Evolutionary conservation across 2,329 filamentous ascomycete species (phyloP).

Genomic region (Cryoendolithus antarcticus): DNA sequence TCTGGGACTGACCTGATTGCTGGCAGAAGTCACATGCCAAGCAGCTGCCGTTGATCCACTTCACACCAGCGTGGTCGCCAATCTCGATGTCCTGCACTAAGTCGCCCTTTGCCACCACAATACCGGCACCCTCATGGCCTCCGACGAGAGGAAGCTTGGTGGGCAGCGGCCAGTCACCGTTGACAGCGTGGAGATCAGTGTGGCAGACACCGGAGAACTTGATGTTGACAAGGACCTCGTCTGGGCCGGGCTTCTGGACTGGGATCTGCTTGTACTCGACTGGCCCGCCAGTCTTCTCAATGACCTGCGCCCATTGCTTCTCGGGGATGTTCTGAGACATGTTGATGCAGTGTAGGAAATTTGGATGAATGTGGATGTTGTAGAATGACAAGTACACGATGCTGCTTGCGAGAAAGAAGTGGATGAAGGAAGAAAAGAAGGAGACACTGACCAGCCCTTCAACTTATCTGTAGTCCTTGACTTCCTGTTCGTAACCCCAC

Average conservation of each 20-base stretch:
- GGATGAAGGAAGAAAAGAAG: neutral
- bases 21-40: conserved; percentile 74
- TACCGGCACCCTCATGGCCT: conserved; percentile 65
- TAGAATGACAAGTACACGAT: neutral
- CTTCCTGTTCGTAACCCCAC: conserved; percentile 2
- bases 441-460: neutral
- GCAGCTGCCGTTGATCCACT: conserved; percentile 84
- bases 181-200: conserved; percentile 70
- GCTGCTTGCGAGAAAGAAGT: neutral
- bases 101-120: conserved; percentile 68
- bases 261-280: conserved; percentile 69
- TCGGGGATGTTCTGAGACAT: conserved; percentile 46
- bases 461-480: neutral
- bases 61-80: conserved; percentile 78
- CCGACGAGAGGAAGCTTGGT: conserved; percentile 81
- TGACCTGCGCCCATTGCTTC: conserved; percentile 84
- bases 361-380: neutral
- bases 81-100: conserved; percentile 67
- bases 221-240: conserved; percentile 86
- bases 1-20: conserved; percentile 61
- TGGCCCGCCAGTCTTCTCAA: conserved; percentile 65
- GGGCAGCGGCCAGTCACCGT: conserved; percentile 79
- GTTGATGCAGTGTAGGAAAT: neutral
- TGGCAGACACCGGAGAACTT: conserved; percentile 87
- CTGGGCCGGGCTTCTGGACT: conserved; percentile 66